Base-by-base conservation (phyloP, 2,329 filamentous ascomycete genomes). In the Calonectria ilicicola region DNA sequence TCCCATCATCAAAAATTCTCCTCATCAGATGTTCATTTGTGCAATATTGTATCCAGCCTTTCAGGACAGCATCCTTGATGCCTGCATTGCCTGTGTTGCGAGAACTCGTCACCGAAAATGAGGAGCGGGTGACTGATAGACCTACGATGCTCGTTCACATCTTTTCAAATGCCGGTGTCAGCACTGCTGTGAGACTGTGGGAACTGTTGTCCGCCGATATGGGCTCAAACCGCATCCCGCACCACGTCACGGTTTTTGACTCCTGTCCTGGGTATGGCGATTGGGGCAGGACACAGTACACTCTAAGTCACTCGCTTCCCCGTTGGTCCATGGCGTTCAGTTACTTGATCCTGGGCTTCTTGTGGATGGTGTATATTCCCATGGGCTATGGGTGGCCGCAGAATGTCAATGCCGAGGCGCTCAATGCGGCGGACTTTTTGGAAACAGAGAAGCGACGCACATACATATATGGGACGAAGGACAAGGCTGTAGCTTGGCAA, bases 91-190 rank as follows among this genome's bases (percentile, higher is more conserved):
- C 82, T 27, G 82, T 86, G n/a, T 74, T 89, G 42, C 82, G 81
- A 35, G 80, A 80, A 1, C 71, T 83, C 19, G 73, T 81, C 14
- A 75, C 79, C 35, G 35, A 47, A 26, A 32, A 29, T 21, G 75
- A 23, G 12, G 71, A 56, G 26, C 78, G 42, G 74, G 77, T 68
- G 9, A 29, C 46, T 2, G 51, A 47, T 5, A 23, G 15, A 2
- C 75, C 79, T 14, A 80, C 81, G 42, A 80, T 90, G 17, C 81
- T 90, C 5, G 77, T 88, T 9, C 89, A 90, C 74, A 70, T 85
- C 42, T 89, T 90, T 76, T 90, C 88, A 56, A 90, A 90, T 74
- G 89, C 89, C 66, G 89, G 89, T 63, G 82, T 85, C 21, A 83
- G 83, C 67, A 84, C 85, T 35, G 83, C 87, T n/a, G 80, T 80